A percentile compares a stretch with the other conserved stretches of the same genome.
phyloP scores from a whole-genome alignment of 2,329 filamentous ascomycete genomes.

The Paecilomyces formosus region DNA sequence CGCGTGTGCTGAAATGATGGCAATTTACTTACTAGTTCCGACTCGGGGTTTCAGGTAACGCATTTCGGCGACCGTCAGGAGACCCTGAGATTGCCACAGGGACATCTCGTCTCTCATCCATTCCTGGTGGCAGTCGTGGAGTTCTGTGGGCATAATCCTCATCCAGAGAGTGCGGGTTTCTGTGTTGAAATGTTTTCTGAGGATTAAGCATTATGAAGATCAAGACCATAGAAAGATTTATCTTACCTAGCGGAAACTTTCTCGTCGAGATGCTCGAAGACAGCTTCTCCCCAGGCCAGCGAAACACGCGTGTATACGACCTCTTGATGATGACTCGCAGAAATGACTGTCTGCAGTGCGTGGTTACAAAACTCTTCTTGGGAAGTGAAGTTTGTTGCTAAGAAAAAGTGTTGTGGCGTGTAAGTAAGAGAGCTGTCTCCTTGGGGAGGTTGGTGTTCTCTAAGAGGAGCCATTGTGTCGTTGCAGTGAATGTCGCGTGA shows the following conservation, averaged over 20 bases:
- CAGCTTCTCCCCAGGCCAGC: background rate
- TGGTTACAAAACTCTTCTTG: background rate
- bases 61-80: background rate
- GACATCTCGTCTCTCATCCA: background rate
- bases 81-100: background rate
- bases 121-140: background rate
- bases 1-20: background rate
- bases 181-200: slow-evolving; percentile 1
- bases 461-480: background rate
- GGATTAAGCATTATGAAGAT: background rate
- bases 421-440: background rate
- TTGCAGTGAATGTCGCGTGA: too few relatives aligned
- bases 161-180: slow-evolving; percentile 1
- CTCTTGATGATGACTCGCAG: slow-evolving; percentile 1
- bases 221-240: background rate
- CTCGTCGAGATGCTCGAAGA: background rate
- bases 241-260: background rate
- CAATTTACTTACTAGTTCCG: background rate
- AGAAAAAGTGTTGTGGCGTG: background rate
- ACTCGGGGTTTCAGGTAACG: too few relatives aligned
- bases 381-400: background rate
- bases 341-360: background rate
- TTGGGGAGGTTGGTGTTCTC: background rate
- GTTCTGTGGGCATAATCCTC: background rate
- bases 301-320: background rate